Conservation (phyloP, 2,329 filamentous ascomycete species). For the Graphilbum ipis-grandicollis region DNA sequence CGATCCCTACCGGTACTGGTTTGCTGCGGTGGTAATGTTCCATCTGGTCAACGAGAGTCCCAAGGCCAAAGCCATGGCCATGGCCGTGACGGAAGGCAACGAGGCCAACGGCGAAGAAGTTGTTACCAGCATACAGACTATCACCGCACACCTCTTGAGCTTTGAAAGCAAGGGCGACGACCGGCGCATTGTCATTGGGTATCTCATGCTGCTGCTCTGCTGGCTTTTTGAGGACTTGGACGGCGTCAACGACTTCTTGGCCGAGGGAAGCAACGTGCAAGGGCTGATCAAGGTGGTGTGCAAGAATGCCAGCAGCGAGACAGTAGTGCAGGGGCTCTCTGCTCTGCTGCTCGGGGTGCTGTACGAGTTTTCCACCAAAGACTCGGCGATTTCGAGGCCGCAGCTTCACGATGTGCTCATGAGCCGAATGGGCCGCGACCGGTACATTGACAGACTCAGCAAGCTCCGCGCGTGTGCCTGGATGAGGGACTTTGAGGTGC, state of each 20-base stretch:
- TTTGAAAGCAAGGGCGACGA: conserved; percentile 63
- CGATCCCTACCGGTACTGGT: conserved; percentile 81
- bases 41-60: conserved; percentile 70
- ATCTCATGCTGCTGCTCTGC: conserved; percentile 72
- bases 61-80: conserved; percentile 61
- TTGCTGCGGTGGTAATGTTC: conserved; percentile 72
- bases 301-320: conserved; percentile 43
- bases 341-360: conserved; percentile 72
- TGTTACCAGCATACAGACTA: conserved; percentile 78
- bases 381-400: conserved; percentile 72
- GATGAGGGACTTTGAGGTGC: conserved; percentile 78
- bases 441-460: conserved; percentile 67
- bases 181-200: conserved; percentile 63
- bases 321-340: conserved; percentile 64
- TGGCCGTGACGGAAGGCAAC: conserved; percentile 77
- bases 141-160: conserved; percentile 71
- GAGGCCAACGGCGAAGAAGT: conserved; percentile 83
- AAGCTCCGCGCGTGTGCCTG: conserved; percentile 61
- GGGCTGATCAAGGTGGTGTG: conserved; percentile 58
- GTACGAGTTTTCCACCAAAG: conserved; percentile 96
- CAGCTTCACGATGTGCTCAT: conserved; percentile 66
- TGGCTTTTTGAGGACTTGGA: conserved; percentile 90
- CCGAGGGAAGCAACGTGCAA: conserved; percentile 84
- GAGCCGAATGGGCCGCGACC: conserved; percentile 64
- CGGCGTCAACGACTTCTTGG: conserved; percentile 82